Evolutionary conservation across 306 rosid genomes (phyloP).

Genomic region (Cicer arietinum): DNA sequence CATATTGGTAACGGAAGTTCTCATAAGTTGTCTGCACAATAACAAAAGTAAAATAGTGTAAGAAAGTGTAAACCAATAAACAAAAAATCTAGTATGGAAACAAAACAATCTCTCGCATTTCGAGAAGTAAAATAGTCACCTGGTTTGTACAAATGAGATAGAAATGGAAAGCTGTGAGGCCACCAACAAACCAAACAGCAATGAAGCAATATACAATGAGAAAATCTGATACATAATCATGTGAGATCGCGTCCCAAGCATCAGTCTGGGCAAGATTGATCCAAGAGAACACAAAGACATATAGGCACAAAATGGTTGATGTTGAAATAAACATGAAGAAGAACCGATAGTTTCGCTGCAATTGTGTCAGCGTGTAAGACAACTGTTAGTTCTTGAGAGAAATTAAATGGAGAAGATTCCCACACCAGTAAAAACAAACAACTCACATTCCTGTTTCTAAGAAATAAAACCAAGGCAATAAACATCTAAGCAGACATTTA

Average conservation of each 20-base stretch:
- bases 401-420: constrained; percentile 26
- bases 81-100: not conserved
- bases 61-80: constrained; percentile 10
- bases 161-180: constrained; percentile 90
- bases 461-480: constrained; percentile 24
- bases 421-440: constrained; percentile 5
- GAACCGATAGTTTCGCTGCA: constrained; percentile 95
- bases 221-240: constrained; percentile 66
- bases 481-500: constrained; percentile 19
- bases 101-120: constrained; percentile 22
- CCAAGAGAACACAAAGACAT: constrained; percentile 75
- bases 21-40: constrained; percentile 87
- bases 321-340: constrained; percentile 92
- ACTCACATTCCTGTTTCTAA: constrained; percentile 26
- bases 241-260: constrained; percentile 52
- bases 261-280: constrained; percentile 48
- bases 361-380: constrained; percentile 30
- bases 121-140: constrained; percentile 58
- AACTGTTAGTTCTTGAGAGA: constrained; percentile 45
- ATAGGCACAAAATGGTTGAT: constrained; percentile 82
- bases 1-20: constrained; percentile 86
- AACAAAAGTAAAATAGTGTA: constrained; percentile 26
- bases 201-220: constrained; percentile 78
- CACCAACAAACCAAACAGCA: constrained; percentile 95
- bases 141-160: constrained; percentile 86